Evolutionary conservation across 129 eudicot species (phyloP), one percentile per base, ranked within the genome.

Genomic region (Calendula officinalis): DNA sequence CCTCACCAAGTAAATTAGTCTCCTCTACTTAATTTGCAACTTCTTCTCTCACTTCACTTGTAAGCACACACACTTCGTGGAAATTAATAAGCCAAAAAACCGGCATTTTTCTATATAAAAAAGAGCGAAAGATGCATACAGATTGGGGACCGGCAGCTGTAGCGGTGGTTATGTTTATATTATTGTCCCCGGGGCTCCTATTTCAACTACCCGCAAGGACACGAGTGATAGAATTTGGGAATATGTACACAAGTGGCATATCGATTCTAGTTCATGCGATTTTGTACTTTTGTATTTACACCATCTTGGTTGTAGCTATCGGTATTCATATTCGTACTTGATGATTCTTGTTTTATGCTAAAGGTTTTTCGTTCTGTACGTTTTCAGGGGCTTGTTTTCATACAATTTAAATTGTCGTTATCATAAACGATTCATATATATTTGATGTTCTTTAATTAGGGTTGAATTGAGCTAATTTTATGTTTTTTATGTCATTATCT

Each of bases 91-190:
- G 1, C 30, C 30, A 22, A 0, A 22, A 33, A 37, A 8, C 58
- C n/a, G 6, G 8, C 53, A 64, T 30, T 56, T 32, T 77, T 62
- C 5, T 7, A 32, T 11, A 34, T 3, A 61, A 36, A 72, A 42
- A 22, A 22, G 30, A 37, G 39, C 41, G 54, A 55, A 32, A 58
- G 50, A 86, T 81, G 95, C 69, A 38, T 43, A 82, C 88, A 6
- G 96, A 92, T 53, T 92, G 99, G 99, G 99, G 99, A 13, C 96
- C 99, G n/a, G 91, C 86, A 36, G 98, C 86, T 32, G 96, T 92
- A 14, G 88, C 99, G 0, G 99, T 92, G 83, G 89, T 68, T 34
- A 76, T 92, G 96, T 92, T 92, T 86, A 77, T 92, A 54, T 52
- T 85, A 5, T 68, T 92, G 70, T 88, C 99, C 0, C 99, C 95